phyloP scores from a whole-genome alignment of 495 filamentous ascomycete species.

The Ascodesmis nigricans region DNA sequence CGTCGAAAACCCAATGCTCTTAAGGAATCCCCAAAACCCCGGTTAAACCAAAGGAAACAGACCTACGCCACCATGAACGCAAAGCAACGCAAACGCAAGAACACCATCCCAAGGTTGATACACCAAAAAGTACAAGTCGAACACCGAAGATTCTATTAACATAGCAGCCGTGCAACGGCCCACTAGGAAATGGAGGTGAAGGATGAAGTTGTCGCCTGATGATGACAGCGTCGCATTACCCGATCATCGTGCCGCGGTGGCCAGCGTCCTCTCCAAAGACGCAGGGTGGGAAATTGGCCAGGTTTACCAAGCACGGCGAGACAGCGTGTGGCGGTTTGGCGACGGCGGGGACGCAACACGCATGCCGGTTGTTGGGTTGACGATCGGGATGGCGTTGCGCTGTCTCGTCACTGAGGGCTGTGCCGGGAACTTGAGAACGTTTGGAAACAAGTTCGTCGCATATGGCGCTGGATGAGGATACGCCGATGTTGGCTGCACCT shows the following conservation, averaged over 20 bases:
- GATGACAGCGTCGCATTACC: constrained; percentile 13
- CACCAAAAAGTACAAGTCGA: constrained; percentile 22
- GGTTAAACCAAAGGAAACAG: constrained; percentile 19
- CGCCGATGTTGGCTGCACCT: constrained; percentile 39
- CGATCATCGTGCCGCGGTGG: too few relatives aligned
- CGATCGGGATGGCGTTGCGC: constrained; percentile 92
- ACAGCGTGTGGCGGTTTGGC: constrained; percentile 16
- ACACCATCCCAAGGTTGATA: constrained; percentile 23
- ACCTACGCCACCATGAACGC: constrained; percentile 16
- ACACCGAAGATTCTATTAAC: constrained; percentile 22
- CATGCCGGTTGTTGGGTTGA: constrained; percentile 85
- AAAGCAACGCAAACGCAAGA: constrained; percentile 18
- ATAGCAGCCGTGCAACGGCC: constrained; percentile 19
- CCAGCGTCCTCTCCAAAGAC: constrained; percentile 3
- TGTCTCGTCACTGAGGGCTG: constrained; percentile 47
- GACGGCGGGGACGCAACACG: constrained; percentile 66
- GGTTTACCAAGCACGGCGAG: constrained; percentile 19
- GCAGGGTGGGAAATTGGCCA: constrained; percentile 7
- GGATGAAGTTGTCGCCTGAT: constrained; percentile 16
- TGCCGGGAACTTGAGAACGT: constrained; percentile 39
- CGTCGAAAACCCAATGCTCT: constrained; percentile 10
- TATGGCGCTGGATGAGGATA: constrained; percentile 19
- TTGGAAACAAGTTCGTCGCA: constrained; percentile 18
- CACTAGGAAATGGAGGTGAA: constrained; percentile 13
- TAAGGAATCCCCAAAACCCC: constrained; percentile 19